phyloP scores from a whole-genome alignment of 176 grass and related monocot genomes.

The Oryza brachyantha region DNA sequence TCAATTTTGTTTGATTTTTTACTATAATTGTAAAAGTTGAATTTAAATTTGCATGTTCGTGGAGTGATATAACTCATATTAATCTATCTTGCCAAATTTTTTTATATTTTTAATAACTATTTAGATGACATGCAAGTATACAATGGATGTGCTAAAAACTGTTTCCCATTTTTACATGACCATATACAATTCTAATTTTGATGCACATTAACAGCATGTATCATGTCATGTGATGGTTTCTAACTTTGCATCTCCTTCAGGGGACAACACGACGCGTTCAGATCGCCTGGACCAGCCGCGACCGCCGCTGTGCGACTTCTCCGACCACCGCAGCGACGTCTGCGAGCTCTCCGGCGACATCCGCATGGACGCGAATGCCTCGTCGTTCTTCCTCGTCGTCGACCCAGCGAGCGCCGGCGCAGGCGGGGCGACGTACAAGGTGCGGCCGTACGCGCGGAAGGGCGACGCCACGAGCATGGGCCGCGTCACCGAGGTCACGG shows the following conservation, averaged over 20 bases:
- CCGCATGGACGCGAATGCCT: neutral
- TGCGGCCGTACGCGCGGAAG: constrained; percentile 49
- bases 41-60: no score
- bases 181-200: no score
- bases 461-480: constrained; percentile 1
- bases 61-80: no score
- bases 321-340: neutral
- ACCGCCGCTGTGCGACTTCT: constrained; percentile 55
- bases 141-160: no score
- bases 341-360: constrained; percentile 4
- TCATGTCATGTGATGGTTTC: neutral
- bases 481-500: constrained; percentile 27
- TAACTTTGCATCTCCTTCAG: neutral
- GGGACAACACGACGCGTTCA: neutral
- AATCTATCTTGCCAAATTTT: no score
- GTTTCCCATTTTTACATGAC: no score
- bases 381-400: constrained; percentile 24
- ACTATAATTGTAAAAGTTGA: no score
- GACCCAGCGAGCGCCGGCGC: neutral
- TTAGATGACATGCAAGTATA: no score
- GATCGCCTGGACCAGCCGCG: neutral
- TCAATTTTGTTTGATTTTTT: no score
- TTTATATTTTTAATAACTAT: no score
- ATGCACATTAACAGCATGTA: neutral
- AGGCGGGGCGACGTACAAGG: constrained; percentile 22